Evolutionary conservation across 1,139 yeast genomes (phyloP), one percentile per base, ranked within the genome.

Genomic region (Saccharomyces hybrid): DNA sequence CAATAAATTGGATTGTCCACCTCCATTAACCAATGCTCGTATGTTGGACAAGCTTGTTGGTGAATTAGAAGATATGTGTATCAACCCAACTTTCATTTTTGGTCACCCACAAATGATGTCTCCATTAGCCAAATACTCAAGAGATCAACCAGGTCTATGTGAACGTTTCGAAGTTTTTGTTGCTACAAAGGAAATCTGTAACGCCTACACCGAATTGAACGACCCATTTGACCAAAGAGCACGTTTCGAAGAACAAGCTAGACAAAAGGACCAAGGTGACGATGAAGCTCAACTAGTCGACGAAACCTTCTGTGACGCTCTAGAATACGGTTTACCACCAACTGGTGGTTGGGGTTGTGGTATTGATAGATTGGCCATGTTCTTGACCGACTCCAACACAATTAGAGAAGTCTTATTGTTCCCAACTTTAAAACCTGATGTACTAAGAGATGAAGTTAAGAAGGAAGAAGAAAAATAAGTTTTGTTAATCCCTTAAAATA

Each of bases 331-430:
- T 74, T 81, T 93, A 69, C 99, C 99, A 59, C 99, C 99, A 68
- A 93, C 99, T 67, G 99, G 95, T 73, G 99, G 99, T 66, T 93
- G 98, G 98, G 99, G 99, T 68, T 87, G 96, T 78, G 99, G 99
- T 82, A 90, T 93, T 66, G 99, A 93, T 76, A 88, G 99, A 80
- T 74, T 93, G 69, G 93, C 96, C 71, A 93, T 93, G 99, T 91
- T 93, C 79, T 82, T 93, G 78, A 93, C 98, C 61, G 84, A 93
- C 75, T 88, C 97, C 58, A 88, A 89, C 78, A 89, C 97, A 63
- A 93, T 93, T 72, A 89, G 96, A 85, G 99, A 93, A 78, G 99
- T 93, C 49, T 80, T 93, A 67, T 78, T 93, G 72, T 93, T 93
- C 95, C 99, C 99, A 72, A 91, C 98, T 63, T 88, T 93, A 82